phyloP scores from a whole-genome alignment of 768 basidiomycete species.

The Lactifluus subvellereus region DNA sequence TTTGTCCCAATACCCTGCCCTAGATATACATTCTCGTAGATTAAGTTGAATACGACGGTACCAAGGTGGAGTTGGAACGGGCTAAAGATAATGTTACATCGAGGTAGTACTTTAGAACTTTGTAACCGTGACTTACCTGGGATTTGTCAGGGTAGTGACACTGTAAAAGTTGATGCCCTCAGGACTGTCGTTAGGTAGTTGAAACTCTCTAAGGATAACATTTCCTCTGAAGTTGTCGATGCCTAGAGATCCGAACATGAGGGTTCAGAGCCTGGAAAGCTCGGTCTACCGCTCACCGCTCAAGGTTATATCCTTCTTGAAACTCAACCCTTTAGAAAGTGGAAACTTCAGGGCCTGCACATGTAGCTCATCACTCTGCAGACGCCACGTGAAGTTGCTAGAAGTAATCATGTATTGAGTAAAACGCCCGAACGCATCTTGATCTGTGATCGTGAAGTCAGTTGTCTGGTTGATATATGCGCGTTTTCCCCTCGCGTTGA shows the following conservation, averaged over 20 bases:
- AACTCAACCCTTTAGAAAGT: constrained; percentile 56
- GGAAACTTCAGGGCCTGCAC: constrained; percentile 68
- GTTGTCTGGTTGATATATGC: constrained; percentile 59
- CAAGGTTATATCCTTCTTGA: constrained; percentile 54
- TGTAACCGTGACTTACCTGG: constrained; percentile 37
- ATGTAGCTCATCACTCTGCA: constrained; percentile 48
- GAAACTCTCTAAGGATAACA: constrained; percentile 51
- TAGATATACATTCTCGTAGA: constrained; percentile 50
- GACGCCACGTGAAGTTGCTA: constrained; percentile 60
- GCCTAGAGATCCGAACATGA: constrained; percentile 33
- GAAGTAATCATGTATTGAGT: constrained; percentile 59
- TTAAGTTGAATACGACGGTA: constrained; percentile 56
- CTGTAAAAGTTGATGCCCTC: constrained; percentile 59
- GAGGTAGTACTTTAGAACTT: neutral
- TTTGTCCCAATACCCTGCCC: constrained; percentile 50
- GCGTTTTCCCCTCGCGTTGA: constrained; percentile 48
- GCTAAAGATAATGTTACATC: constrained; percentile 30
- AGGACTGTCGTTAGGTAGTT: constrained; percentile 61
- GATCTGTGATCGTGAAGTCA: constrained; percentile 50
- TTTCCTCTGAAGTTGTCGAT: constrained; percentile 57
- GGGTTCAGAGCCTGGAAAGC: neutral
- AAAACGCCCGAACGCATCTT: constrained; percentile 56
- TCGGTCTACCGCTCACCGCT: constrained; percentile 38
- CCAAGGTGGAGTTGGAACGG: constrained; percentile 68
- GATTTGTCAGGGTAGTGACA: constrained; percentile 49